These are phyloP conservation scores for Hericium erinaceus DNA, from an alignment of 768 basidiomycete species.

Conservation along the genomic window DNA sequence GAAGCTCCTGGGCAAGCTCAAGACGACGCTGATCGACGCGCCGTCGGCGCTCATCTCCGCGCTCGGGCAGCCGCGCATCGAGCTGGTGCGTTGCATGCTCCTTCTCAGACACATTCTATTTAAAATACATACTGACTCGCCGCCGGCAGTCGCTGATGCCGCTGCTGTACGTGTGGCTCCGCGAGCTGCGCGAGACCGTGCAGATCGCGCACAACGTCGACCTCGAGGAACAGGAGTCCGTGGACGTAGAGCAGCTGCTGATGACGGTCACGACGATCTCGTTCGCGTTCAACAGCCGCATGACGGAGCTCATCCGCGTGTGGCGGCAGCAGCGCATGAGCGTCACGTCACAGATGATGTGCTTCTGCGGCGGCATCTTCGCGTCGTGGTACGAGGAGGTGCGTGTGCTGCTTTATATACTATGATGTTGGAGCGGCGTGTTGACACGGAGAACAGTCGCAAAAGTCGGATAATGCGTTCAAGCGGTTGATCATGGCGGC, in stretches of 20 bases:
- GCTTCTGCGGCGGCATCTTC: background rate
- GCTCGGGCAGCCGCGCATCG: background rate
- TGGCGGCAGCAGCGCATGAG: constrained; percentile 1
- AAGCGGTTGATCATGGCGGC: background rate
- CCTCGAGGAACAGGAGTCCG: background rate
- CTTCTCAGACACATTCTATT: background rate
- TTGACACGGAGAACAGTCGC: background rate
- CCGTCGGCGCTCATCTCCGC: background rate
- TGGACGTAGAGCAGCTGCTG: background rate
- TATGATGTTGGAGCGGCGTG: background rate
- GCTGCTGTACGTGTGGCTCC: background rate
- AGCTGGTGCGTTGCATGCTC: background rate
- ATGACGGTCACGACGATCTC: background rate
- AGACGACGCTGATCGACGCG: background rate
- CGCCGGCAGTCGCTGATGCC: background rate
- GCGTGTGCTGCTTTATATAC: background rate
- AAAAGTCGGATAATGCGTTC: background rate
- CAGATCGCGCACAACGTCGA: background rate
- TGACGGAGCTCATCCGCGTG: background rate
- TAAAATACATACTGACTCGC: too few relatives aligned
- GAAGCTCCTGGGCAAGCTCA: background rate
- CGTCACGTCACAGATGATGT: background rate
- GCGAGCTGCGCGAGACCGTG: background rate
- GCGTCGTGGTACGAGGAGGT: background rate
- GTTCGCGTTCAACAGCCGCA: background rate